These are phyloP conservation scores for Penicillium sp. DNA, from an alignment of 2,329 filamentous ascomycete species.

Conservation along the genomic window DNA sequence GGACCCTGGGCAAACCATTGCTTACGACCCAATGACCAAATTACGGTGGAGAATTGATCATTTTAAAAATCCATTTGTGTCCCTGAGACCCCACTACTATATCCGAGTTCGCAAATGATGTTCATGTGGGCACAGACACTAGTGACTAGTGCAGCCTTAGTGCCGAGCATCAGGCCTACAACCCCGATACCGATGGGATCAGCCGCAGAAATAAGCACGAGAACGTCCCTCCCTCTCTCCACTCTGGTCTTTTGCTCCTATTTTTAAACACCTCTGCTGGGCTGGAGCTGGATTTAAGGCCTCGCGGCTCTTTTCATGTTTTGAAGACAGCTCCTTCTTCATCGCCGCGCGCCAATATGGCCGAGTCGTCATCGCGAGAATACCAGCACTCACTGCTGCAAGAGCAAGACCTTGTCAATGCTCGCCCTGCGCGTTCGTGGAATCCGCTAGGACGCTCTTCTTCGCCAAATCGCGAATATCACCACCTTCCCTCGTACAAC, in stretches of 20 bases:
- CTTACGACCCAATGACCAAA: neutral
- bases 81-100: neutral
- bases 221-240: neutral
- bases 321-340: neutral
- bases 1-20: conserved; percentile 2
- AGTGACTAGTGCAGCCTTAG: neutral
- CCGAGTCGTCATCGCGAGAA: conserved; percentile 20
- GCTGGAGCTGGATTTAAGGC: neutral
- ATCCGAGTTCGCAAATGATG: neutral
- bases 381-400: conserved; percentile 20
- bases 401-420: conserved; percentile 16
- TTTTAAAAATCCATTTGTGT: neutral
- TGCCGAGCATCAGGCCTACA: neutral
- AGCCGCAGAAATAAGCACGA: conserved; percentile 4
- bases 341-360: conserved; percentile 12
- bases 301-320: neutral
- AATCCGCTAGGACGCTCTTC: conserved; percentile 21
- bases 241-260: neutral
- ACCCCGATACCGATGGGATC: neutral
- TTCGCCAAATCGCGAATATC: conserved; percentile 10
- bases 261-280: neutral
- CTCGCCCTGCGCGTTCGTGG: conserved; percentile 22
- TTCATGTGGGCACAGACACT: neutral
- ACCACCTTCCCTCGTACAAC: conserved; percentile 10
- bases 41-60: neutral